These are phyloP conservation scores for Westerdykella aurantiaca DNA, from an alignment of 2,329 filamentous ascomycete genomes.

Conservation along the genomic window DNA sequence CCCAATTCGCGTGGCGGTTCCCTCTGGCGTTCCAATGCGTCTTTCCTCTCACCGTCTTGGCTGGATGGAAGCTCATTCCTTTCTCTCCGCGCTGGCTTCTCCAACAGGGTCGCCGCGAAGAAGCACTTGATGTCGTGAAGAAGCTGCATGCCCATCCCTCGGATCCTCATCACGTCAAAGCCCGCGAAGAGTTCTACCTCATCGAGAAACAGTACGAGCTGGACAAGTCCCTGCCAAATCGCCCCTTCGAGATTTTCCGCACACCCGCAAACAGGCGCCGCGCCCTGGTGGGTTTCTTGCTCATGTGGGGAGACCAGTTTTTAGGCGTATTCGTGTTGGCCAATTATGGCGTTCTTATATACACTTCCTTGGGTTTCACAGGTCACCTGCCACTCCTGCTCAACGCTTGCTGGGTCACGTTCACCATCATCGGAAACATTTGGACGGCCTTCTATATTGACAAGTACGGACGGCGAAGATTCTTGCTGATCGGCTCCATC, in stretches of 20 bases:
- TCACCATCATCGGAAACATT: conserved; percentile 18
- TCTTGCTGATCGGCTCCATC: conserved; percentile 14
- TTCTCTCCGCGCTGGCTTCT: conserved; percentile 44
- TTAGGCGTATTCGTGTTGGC: conserved; percentile 20
- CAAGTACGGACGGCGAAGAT: conserved; percentile 12
- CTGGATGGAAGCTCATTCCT: conserved; percentile 36
- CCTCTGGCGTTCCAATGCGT: conserved; percentile 42
- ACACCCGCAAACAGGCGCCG: conserved; percentile 39
- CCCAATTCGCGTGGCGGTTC: conserved; percentile 43
- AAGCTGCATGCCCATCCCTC: conserved; percentile 40
- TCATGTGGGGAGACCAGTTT: conserved; percentile 41
- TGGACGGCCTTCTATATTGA: conserved; percentile 21
- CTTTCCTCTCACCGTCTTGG: conserved; percentile 38
- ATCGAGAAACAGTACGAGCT: conserved; percentile 38
- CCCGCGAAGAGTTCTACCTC: conserved; percentile 40
- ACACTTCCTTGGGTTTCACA: conserved; percentile 15
- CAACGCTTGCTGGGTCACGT: conserved; percentile 16
- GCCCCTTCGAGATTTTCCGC: conserved; percentile 39
- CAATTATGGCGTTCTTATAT: conserved; percentile 19
- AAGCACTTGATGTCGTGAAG: conserved; percentile 38
- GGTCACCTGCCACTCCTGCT: conserved; percentile 16
- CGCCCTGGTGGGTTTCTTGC: conserved; percentile 36
- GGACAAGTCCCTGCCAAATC: conserved; percentile 14
- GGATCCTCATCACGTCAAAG: conserved; percentile 36
- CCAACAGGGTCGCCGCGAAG: conserved; percentile 39